Conservation (phyloP, 2,329 filamentous ascomycete species). For the Clathrospora elynae region DNA sequence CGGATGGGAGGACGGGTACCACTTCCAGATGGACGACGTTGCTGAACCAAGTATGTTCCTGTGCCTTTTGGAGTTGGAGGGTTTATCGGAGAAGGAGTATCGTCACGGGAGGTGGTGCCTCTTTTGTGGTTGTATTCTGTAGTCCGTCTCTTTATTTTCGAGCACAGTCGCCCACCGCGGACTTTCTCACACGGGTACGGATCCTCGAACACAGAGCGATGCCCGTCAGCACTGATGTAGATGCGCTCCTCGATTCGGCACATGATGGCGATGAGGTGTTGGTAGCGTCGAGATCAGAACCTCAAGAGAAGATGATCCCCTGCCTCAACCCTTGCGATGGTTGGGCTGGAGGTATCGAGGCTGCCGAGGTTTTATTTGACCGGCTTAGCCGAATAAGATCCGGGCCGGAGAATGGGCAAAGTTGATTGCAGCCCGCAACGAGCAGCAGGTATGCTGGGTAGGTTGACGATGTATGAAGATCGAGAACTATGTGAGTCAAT, state of each 20-base stretch:
- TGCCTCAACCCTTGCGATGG: constrained; percentile 19
- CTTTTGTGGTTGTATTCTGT: constrained; percentile 31
- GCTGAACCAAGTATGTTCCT: constrained; percentile 31
- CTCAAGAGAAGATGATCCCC: constrained; percentile 2
- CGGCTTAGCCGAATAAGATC: constrained; percentile 27
- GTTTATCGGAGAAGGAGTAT: constrained; percentile 38
- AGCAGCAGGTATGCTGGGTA: constrained; percentile 4
- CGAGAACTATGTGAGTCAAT: constrained; percentile 2
- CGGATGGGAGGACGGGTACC: constrained; percentile 34
- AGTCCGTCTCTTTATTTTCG: constrained; percentile 29
- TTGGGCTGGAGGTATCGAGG: constrained; percentile 18
- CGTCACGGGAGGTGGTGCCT: constrained; percentile 24
- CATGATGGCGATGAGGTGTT: constrained; percentile 26
- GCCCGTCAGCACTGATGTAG: constrained; percentile 35
- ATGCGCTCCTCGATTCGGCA: constrained; percentile 42
- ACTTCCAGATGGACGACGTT: constrained; percentile 31
- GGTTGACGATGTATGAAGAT: constrained; percentile 4
- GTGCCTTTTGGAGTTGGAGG: constrained; percentile 39
- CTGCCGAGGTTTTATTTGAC: constrained; percentile 16
- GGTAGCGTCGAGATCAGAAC: background rate
- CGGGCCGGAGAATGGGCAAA: constrained; percentile 29
- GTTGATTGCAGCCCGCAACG: constrained; percentile 13
- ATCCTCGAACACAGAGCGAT: constrained; percentile 31
- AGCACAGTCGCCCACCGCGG: constrained; percentile 29
- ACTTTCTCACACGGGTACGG: constrained; percentile 33